Conservation (phyloP, 345 rosid genomes). For the Toxicodendron radicans region DNA sequence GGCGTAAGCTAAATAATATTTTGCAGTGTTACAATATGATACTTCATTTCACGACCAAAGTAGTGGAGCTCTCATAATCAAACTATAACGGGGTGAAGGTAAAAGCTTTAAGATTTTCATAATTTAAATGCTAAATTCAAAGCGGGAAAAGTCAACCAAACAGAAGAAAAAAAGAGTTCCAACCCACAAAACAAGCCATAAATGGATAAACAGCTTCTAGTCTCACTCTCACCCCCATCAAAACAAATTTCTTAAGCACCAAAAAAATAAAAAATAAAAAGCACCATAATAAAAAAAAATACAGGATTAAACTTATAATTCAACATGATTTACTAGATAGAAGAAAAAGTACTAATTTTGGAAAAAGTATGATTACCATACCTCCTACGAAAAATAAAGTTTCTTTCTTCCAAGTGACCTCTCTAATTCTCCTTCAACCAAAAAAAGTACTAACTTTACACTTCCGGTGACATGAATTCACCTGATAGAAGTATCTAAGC, state of each 20-base stretch:
- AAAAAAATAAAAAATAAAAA: neutral
- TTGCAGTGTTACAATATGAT: too few species aligned
- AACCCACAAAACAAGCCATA: neutral
- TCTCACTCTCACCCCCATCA: neutral
- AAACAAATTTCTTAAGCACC: neutral
- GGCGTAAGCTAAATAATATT: too few species aligned
- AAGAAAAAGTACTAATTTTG: neutral
- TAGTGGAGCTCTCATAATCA: neutral
- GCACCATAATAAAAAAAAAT: neutral
- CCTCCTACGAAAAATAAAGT: neutral
- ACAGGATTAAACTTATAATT: neutral
- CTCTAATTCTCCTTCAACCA: conserved; percentile 3
- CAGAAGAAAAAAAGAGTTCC: neutral
- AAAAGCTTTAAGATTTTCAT: neutral
- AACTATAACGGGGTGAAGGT: neutral
- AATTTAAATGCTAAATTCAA: neutral
- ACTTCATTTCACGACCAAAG: too few species aligned
- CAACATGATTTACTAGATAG: neutral
- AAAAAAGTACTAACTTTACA: conserved; percentile 12
- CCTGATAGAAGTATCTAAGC: conserved; percentile 7
- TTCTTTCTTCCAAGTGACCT: neutral
- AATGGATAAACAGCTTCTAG: neutral
- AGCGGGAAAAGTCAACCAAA: neutral
- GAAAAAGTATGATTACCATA: neutral
- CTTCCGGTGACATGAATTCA: conserved; percentile 12